These are phyloP conservation scores for Salvia hispanica DNA, from an alignment of 257 asterid genomes.

Conservation along the genomic window DNA sequence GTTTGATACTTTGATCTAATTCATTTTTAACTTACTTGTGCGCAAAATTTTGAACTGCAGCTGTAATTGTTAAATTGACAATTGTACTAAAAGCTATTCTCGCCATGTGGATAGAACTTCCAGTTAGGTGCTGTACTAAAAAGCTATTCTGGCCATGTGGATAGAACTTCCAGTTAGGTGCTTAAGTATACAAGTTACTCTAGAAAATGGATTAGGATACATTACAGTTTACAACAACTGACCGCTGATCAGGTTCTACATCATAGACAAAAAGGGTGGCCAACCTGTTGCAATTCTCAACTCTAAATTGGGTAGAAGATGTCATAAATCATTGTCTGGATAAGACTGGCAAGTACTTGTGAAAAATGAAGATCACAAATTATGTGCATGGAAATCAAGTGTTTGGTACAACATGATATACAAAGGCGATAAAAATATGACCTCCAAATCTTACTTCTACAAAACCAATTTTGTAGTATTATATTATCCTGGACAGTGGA, in stretches of 20 bases:
- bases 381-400: constrained; percentile 3
- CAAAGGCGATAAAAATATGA: constrained; percentile 6
- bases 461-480: not conserved
- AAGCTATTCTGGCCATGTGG: not conserved
- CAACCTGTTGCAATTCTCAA: constrained; percentile 15
- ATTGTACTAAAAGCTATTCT: not conserved
- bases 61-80: not conserved
- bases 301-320: constrained; percentile 8
- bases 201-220: not conserved
- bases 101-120: not conserved
- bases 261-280: not conserved
- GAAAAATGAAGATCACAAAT: constrained; percentile 18
- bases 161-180: constrained; percentile 4
- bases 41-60: not conserved
- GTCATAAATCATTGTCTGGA: not conserved
- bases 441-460: not conserved
- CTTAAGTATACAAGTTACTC: constrained; percentile 1
- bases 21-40: not conserved
- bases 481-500: not conserved
- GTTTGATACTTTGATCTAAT: not conserved
- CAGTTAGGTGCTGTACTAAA: constrained; percentile 1
- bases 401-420: constrained; percentile 5
- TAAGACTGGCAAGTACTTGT: not conserved
- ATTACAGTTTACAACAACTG: not conserved
- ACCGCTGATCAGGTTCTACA: not conserved